Base-by-base conservation (phyloP, 1,284 basidiomycete genomes). In the Agaricales sp. region DNA sequence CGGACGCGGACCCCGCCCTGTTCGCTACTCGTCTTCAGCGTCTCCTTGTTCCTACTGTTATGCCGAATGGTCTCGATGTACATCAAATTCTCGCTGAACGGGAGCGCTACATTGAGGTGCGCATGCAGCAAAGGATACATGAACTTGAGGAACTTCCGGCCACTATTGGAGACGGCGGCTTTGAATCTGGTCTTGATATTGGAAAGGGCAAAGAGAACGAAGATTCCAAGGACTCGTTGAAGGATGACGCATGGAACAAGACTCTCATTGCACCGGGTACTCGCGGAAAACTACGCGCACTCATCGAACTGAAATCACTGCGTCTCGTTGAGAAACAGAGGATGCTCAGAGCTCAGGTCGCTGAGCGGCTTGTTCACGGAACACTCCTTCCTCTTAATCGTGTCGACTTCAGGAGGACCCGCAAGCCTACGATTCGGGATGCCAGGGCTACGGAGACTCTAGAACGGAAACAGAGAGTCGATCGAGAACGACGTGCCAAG, bases 271-370 rank as follows among this genome's bases (percentile, higher is more conserved):
- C 76, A 54, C 78, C 80, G 4, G 73, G 71, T 37, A 62, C 73
- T n/a, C 81, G 86, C 53, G 87, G 86, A 49, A 94, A 95, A 63
- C 73, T 98, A 16, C 83, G 86, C 48, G 92, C 92, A 0, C 70
- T 95, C 50, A 97, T 99, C 58, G 95, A 99, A 68, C 82, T 98
- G 62, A 96, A 97, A 63, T 80, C 83, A 6, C 78, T 99, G n/a
- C 82, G 87, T 16, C 77, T 99, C 18, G 74, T 96, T 21, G 87
- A 93, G 51, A 94, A 93, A 65, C 96, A 99, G 62, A 81, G 87
- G 21, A 74, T 81, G 22, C 73, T 97, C 58, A 82, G 94, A 3
- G 88, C 92, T 24, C 78, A 88, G 54, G 80, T 98, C 26, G 85
- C 95, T 2, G 86, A 92, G 57, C 85, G 88, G 22, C 81, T 98